A percentile compares a stretch with the other conserved stretches of the same genome.
Conservation (phyloP, 805 yeast species). For the Saccharomycopsis lassenensis region DNA sequence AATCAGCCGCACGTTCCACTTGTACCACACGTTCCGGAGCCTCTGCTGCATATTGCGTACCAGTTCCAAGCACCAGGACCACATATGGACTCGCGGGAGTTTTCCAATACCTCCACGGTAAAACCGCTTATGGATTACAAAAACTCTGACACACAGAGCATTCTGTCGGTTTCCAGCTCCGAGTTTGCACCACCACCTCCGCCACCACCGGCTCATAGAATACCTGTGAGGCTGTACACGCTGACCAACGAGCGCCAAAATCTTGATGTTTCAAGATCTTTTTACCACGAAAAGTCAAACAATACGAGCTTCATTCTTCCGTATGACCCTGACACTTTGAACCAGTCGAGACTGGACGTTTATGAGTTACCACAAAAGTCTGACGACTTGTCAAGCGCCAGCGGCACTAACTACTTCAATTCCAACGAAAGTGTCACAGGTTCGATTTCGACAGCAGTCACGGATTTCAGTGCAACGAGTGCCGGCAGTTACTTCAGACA, state of each 20-base stretch:
- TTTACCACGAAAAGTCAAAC: constrained; percentile 2
- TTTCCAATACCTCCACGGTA: constrained; percentile 16
- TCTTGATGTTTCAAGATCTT: neutral
- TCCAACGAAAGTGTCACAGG: constrained; percentile 16
- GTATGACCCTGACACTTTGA: constrained; percentile 25
- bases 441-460: constrained; percentile 31
- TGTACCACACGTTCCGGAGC: too few species aligned
- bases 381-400: constrained; percentile 15
- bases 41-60: too few species aligned
- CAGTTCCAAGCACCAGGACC: too few species aligned
- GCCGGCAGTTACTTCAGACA: constrained; percentile 81
- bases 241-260: neutral
- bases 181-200: constrained; percentile 18
- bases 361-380: constrained; percentile 2
- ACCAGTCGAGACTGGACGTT: constrained; percentile 21
- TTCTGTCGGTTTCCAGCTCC: neutral
- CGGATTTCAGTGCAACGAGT: constrained; percentile 77
- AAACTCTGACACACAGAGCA: too few species aligned
- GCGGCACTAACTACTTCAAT: constrained; percentile 13
- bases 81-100: too few species aligned
- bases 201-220: constrained; percentile 16
- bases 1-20: too few species aligned
- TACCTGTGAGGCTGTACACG: constrained; percentile 7
- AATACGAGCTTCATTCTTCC: constrained; percentile 21
- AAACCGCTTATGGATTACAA: constrained; percentile 6